phyloP scores from a whole-genome alignment of 2,329 filamentous ascomycete species.

The Colletotrichum filicis region DNA sequence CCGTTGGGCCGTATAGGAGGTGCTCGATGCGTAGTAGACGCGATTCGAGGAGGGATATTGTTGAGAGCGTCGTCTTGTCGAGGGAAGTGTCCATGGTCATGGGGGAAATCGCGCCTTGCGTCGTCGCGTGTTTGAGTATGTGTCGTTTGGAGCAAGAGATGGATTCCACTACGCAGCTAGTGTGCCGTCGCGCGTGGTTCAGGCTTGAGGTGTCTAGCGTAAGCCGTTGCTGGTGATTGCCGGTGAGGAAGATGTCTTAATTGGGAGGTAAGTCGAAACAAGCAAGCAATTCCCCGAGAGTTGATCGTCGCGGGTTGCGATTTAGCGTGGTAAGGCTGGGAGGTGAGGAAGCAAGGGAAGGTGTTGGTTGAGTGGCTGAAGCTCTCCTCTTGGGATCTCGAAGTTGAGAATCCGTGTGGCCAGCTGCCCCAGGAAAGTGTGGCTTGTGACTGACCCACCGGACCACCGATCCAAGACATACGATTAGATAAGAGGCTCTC shows the following conservation, averaged over 20 bases:
- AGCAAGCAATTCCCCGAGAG: not conserved
- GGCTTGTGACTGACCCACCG: conserved; percentile 21
- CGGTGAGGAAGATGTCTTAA: not conserved
- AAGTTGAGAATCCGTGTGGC: not conserved
- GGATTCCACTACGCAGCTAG: not conserved
- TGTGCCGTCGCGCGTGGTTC: not conserved
- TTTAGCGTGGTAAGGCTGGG: conserved; percentile 5
- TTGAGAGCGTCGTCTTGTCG: conserved; percentile 64
- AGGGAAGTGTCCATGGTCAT: conserved; percentile 49
- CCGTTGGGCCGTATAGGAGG: conserved; percentile 61
- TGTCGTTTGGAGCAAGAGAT: not conserved
- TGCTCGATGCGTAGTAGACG: conserved; percentile 71
- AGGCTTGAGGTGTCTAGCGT: not conserved
- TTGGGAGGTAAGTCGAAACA: not conserved
- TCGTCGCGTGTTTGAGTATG: not conserved
- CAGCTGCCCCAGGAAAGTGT: conserved; percentile 8
- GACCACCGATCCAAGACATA: not conserved
- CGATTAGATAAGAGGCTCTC: not conserved
- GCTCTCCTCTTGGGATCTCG: not conserved
- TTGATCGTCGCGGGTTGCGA: not conserved
- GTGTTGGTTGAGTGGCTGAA: not conserved
- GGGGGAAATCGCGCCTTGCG: not conserved
- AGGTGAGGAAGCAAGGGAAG: too few species aligned
- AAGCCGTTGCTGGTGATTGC: not conserved
- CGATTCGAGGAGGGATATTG: conserved; percentile 66